A percentile compares a stretch with the other conserved stretches of the same genome.
Conservation (phyloP, 2,329 filamentous ascomycete species). For the Helotiales sp. region DNA sequence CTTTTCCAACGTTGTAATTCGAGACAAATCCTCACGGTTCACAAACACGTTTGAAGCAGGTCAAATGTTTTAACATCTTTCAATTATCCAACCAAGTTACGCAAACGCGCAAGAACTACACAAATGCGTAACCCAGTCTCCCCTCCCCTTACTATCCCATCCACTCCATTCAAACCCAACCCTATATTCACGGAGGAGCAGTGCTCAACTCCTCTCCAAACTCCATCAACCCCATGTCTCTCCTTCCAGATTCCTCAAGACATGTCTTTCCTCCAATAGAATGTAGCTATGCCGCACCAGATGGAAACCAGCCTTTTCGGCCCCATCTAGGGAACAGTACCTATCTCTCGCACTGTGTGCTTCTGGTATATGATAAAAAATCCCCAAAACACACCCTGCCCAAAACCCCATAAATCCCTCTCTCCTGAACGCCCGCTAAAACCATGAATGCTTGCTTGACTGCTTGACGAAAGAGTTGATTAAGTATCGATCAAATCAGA, state of each 20-base stretch:
- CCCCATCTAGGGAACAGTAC: conserved; percentile 15
- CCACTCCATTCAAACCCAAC: conserved; percentile 1
- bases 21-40: not conserved
- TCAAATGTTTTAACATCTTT: conserved; percentile 3
- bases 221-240: conserved; percentile 2
- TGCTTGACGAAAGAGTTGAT: conserved; percentile 7
- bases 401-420: conserved; percentile 3
- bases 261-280: conserved; percentile 9
- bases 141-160: not conserved
- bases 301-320: conserved; percentile 4
- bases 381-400: conserved; percentile 3
- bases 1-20: not conserved
- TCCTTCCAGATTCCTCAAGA: conserved; percentile 21
- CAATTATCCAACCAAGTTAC: conserved; percentile 10
- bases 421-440: conserved; percentile 27
- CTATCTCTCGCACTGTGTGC: not conserved
- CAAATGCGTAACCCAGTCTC: conserved; percentile 7
- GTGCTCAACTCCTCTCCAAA: conserved; percentile 25
- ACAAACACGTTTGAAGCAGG: not conserved
- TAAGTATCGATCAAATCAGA: conserved; percentile 2
- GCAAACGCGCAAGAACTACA: conserved; percentile 7
- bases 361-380: conserved; percentile 4
- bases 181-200: conserved; percentile 22
- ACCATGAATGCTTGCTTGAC: no score
- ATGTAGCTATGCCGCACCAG: conserved; percentile 8